These are phyloP conservation scores for Juncus effusus DNA, from an alignment of 176 grass and related monocot species.

Conservation along the genomic window DNA sequence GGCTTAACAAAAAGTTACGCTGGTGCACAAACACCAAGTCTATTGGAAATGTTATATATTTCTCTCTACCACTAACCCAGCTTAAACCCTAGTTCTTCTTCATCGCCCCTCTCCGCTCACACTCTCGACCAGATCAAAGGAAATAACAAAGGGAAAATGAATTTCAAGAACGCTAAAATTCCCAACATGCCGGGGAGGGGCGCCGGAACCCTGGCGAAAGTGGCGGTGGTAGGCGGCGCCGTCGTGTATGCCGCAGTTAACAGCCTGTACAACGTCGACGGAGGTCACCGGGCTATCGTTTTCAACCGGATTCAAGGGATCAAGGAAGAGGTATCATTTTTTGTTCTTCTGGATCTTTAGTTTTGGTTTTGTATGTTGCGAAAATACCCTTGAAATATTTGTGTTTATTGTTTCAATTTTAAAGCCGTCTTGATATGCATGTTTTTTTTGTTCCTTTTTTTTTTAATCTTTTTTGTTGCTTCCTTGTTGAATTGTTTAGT, in stretches of 20 bases:
- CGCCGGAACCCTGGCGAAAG: constrained; percentile 27
- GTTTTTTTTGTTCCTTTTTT: too few species aligned
- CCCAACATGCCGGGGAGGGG: constrained; percentile 35
- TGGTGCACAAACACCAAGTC: neutral
- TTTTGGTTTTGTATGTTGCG: neutral
- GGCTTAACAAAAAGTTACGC: too few species aligned
- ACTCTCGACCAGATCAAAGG: neutral
- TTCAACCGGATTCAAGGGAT: constrained; percentile 81
- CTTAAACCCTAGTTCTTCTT: constrained; percentile 18
- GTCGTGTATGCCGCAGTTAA: constrained; percentile 38
- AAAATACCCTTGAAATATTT: neutral
- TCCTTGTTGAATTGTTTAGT: too few species aligned
- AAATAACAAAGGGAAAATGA: constrained; percentile 32
- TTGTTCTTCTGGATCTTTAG: neutral
- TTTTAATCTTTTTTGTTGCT: too few species aligned
- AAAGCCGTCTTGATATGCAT: too few species aligned
- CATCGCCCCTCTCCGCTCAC: constrained; percentile 7
- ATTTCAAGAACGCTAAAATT: constrained; percentile 27
- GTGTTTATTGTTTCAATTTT: too few species aligned
- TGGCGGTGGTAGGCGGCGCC: constrained; percentile 48
- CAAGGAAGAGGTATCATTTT: constrained; percentile 50
- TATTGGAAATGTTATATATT: neutral
- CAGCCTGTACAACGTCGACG: constrained; percentile 83
- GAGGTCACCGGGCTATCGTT: constrained; percentile 83
- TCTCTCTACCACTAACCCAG: neutral